Evolutionary conservation across 23 red algal genomes (phyloP).

Genomic region (Chondrus crispus): DNA sequence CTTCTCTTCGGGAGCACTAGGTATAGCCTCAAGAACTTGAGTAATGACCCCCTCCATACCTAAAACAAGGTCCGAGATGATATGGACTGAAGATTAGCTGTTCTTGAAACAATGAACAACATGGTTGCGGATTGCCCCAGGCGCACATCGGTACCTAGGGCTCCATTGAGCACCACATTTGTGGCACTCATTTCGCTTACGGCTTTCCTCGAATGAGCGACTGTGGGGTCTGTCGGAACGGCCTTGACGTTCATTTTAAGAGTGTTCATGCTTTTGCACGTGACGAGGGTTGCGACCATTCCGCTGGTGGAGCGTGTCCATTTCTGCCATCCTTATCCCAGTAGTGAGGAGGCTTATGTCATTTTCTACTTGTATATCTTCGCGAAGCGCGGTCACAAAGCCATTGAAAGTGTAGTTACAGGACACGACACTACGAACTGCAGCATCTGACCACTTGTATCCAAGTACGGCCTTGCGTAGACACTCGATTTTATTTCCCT

Average conservation of each 20-base stretch:
- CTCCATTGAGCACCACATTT: background rate
- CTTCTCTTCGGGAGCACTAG: background rate
- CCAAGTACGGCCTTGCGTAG: slow-evolving; percentile 16
- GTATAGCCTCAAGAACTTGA: background rate
- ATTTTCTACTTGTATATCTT: slow-evolving; percentile 1
- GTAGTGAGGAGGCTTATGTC: background rate
- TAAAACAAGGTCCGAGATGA: background rate
- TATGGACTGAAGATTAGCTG: background rate
- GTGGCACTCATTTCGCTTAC: background rate
- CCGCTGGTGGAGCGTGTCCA: background rate
- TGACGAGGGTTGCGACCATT: background rate
- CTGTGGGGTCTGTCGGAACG: background rate
- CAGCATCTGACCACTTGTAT: background rate
- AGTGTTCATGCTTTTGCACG: background rate
- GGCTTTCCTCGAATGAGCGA: background rate
- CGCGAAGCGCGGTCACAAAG: slow-evolving; percentile 23
- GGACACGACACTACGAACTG: background rate
- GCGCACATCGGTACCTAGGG: background rate
- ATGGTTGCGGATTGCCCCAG: background rate
- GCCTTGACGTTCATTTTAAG: background rate
- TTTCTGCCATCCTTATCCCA: background rate
- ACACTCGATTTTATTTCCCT: slow-evolving; percentile 18
- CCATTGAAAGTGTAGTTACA: slow-evolving; percentile 12
- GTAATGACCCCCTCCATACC: background rate
- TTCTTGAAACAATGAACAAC: background rate